Evolutionary conservation across 1,139 yeast genomes (phyloP).

Genomic region (Eremothecium sinecaudum): DNA sequence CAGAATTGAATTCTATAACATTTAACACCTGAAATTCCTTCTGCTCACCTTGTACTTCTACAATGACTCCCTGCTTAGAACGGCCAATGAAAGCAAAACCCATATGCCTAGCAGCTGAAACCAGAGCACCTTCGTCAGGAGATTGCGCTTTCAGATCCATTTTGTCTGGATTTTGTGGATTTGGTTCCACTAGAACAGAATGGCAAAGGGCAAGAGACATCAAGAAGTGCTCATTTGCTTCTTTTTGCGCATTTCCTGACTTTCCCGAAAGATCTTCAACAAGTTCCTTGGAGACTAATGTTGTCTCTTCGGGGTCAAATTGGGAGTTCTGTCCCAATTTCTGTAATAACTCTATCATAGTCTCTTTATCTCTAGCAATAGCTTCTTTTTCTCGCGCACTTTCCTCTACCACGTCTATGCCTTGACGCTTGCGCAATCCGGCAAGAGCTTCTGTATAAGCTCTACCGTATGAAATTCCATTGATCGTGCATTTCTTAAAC

Average conservation of each 20-base stretch:
- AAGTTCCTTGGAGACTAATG: slow-evolving; percentile 68
- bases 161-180: slow-evolving; percentile 46
- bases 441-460: slow-evolving; percentile 96
- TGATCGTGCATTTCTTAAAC: slow-evolving; percentile 83
- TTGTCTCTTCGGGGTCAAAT: slow-evolving; percentile 53
- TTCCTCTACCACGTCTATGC: slow-evolving; percentile 67
- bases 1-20: slow-evolving; percentile 76
- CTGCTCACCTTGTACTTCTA: slow-evolving; percentile 67
- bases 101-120: slow-evolving; percentile 83
- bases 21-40: slow-evolving; percentile 67
- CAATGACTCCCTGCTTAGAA: slow-evolving; percentile 57
- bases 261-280: slow-evolving; percentile 45
- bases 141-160: slow-evolving; percentile 81
- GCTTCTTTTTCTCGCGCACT: slow-evolving; percentile 50
- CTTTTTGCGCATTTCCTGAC: slow-evolving; percentile 47
- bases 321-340: slow-evolving; percentile 41
- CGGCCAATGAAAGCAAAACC: slow-evolving; percentile 77
- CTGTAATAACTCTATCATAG: slow-evolving; percentile 54
- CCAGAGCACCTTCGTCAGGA: slow-evolving; percentile 98
- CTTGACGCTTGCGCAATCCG: slow-evolving; percentile 82
- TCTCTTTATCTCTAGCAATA: slow-evolving; percentile 52
- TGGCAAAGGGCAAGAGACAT: slow-evolving; percentile 83
- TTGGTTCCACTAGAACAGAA: slow-evolving; percentile 74
- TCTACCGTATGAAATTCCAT: slow-evolving; percentile 77
- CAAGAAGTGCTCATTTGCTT: slow-evolving; percentile 70